Base-by-base conservation (phyloP, 1,284 basidiomycete genomes). In the Taiwanofungus camphoratus region DNA sequence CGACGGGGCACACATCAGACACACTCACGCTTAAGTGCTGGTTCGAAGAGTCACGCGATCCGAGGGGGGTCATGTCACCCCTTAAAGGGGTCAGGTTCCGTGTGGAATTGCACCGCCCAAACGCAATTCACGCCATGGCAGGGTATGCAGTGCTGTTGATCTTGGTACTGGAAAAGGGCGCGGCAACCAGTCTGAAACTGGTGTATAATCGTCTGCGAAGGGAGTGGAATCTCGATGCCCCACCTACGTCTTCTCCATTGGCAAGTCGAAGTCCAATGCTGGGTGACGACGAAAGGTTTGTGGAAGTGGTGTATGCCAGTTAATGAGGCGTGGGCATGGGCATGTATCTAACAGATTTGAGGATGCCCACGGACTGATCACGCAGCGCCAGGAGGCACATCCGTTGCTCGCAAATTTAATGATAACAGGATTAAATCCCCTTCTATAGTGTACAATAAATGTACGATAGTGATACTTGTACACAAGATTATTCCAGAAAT, bases 141-240 rank as follows among this genome's bases (percentile, higher is more conserved):
- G 73, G 73, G 2, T 74, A 70, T 50, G 64, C 69, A 40, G 79
- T 86, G 4, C 71, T 71, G 35, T 61, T 94, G 56, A 71, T 75
- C 9, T 61, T 94, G 45, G 71, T 89, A 12, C 83, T 91, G 55
- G 92, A 95, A 68, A 92, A 86, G 62, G 92, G 92, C 1, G 81
- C 90, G 9, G 65, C 80, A 43, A 83, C 85, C 30, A 85, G 76
- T 29, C 91, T 95, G 68, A 85, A 80, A 61, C 71, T 78, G 42
- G 70, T 93, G 27, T 87, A 80, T 57, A 77, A 74, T 47, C 69
- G 77, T 34, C 58, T 96, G 51, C 71, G 77, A 48, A 69, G 73
- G 22, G 77, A 81, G 19, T 96, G 92, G 93, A 73, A 76, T 44
- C 57, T 87, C 57, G 77, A 81, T 40, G 53, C 54, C 18, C 52